Percentiles rank a stretch among this genome's conserved stretches.
phyloP scores from a whole-genome alignment of 2,329 filamentous ascomycete species.

The Beauveria rudraprayagi region DNA sequence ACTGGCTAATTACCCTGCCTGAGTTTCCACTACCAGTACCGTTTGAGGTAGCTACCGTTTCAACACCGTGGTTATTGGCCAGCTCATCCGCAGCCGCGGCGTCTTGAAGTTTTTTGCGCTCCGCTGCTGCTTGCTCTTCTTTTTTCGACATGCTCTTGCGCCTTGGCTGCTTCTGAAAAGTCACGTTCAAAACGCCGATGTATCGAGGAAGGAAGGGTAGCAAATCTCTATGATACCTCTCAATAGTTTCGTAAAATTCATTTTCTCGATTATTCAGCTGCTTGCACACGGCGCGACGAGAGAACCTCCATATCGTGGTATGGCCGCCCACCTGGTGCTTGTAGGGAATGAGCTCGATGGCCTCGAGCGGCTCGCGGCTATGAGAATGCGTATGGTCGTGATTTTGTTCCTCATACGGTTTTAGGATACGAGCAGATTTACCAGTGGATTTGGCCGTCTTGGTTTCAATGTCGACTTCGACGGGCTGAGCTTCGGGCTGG shows the following conservation, averaged over 20 bases:
- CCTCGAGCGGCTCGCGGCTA: constrained; percentile 62
- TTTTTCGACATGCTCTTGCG: constrained; percentile 49
- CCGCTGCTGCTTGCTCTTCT: constrained; percentile 34
- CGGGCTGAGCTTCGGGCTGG: constrained; percentile 28
- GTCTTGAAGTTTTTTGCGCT: constrained; percentile 29
- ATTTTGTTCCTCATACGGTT: constrained; percentile 38
- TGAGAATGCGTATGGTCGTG: constrained; percentile 44
- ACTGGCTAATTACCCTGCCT: constrained; percentile 58
- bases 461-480: constrained; percentile 36
- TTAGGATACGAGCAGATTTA: constrained; percentile 30
- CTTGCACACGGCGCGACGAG: constrained; percentile 90
- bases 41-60: background rate
- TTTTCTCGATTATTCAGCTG: constrained; percentile 97
- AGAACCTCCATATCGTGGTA: constrained; percentile 93
- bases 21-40: constrained; percentile 16
- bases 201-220: constrained; percentile 90
- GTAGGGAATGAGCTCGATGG: constrained; percentile 94
- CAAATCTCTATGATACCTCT: constrained; percentile 81
- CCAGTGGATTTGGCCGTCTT: constrained; percentile 20
- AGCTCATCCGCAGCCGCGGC: constrained; percentile 16
- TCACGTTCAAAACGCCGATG: constrained; percentile 94
- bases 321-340: constrained; percentile 96
- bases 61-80: constrained; percentile 11
- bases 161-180: constrained; percentile 76
- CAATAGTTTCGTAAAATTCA: constrained; percentile 96